These are phyloP conservation scores for Pyrenopolyporus hunteri DNA, from an alignment of 495 filamentous ascomycete genomes.

Conservation along the genomic window DNA sequence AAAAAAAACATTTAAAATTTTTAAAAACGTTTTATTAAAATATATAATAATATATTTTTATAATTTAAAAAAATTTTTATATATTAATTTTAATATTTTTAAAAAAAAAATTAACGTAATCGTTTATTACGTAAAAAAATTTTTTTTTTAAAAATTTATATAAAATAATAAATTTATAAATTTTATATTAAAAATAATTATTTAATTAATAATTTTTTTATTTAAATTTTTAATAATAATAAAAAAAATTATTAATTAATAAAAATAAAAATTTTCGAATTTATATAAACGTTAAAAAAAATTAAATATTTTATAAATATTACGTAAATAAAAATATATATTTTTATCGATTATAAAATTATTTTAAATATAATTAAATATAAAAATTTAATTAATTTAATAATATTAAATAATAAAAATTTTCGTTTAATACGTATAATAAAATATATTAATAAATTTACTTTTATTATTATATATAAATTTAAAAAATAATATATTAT, in stretches of 20 bases:
- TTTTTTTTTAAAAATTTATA: not conserved
- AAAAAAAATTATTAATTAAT: slow-evolving; percentile 8
- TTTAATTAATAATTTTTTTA: not conserved
- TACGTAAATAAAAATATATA: not conserved
- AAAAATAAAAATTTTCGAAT: slow-evolving; percentile 1
- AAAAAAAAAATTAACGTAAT: not conserved
- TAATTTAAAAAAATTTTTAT: not conserved
- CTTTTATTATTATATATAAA: slow-evolving; percentile 9
- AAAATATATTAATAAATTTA: slow-evolving; percentile 8
- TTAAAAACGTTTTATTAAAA: not conserved
- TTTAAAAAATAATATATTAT: slow-evolving; percentile 4
- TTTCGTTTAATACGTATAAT: not conserved
- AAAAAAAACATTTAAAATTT: not conserved
- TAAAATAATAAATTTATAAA: not conserved
- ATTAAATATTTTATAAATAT: slow-evolving; percentile 2
- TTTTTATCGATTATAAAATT: not conserved
- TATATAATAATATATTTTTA: slow-evolving; percentile 2
- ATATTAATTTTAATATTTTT: slow-evolving; percentile 7
- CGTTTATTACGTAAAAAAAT: slow-evolving; percentile 5
- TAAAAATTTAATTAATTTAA: slow-evolving; percentile 1
- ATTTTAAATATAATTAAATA: slow-evolving; percentile 4
- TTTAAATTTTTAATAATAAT: not conserved
- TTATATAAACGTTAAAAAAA: slow-evolving; percentile 2
- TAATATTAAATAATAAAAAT: not conserved
- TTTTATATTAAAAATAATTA: not conserved